These are phyloP conservation scores for Geranium incanum DNA, from an alignment of 441 rosid genomes.

Conservation along the genomic window DNA sequence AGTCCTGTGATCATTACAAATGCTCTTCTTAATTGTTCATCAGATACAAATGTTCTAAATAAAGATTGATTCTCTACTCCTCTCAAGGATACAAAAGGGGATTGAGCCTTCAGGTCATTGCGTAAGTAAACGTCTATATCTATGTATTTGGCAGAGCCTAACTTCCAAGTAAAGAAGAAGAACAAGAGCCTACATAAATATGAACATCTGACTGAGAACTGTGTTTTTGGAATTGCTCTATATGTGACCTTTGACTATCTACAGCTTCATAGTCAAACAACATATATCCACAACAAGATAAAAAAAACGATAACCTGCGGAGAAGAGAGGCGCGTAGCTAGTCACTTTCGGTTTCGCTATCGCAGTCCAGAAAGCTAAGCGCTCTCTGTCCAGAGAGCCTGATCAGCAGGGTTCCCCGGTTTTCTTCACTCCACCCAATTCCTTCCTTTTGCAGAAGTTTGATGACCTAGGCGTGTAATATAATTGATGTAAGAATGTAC, in stretches of 20 bases:
- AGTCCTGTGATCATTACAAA: too few species aligned
- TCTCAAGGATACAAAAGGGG: not conserved
- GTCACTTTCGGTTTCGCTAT: slow-evolving; percentile 40
- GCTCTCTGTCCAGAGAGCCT: slow-evolving; percentile 52
- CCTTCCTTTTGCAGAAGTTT: slow-evolving; percentile 54
- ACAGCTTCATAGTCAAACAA: not conserved
- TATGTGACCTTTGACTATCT: slow-evolving; percentile 6
- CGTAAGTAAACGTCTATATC: not conserved
- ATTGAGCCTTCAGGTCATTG: not conserved
- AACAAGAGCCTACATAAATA: not conserved
- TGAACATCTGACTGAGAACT: slow-evolving; percentile 1
- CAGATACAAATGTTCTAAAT: not conserved
- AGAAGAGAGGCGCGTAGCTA: slow-evolving; percentile 12
- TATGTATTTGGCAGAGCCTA: not conserved
- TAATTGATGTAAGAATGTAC: not conserved
- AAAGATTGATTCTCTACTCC: not conserved
- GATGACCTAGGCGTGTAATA: slow-evolving; percentile 41
- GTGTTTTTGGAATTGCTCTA: not conserved
- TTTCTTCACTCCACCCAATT: slow-evolving; percentile 58
- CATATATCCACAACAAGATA: not conserved
- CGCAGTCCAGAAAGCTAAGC: slow-evolving; percentile 61
- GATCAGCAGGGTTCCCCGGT: slow-evolving; percentile 60
- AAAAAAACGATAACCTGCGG: not conserved
- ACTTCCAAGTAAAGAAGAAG: not conserved
- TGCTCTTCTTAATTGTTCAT: too few species aligned